Evolutionary conservation across 2,329 filamentous ascomycete species (phyloP).

Genomic region (Grosmannia clavigera): DNA sequence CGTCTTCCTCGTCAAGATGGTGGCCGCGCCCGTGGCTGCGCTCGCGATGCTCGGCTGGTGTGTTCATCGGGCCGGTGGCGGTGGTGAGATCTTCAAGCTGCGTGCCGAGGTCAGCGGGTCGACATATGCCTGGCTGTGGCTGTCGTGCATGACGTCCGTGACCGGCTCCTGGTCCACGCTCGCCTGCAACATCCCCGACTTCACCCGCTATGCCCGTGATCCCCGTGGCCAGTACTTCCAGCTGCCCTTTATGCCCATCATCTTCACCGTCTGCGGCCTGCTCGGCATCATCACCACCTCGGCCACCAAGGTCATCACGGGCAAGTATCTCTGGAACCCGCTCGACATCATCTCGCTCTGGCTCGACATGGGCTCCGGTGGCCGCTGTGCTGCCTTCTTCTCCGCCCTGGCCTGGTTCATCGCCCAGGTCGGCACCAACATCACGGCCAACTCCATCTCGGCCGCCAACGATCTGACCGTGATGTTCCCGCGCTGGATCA

Average conservation of each 20-base stretch:
- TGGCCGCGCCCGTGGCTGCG: slow-evolving; percentile 43
- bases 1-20: slow-evolving; percentile 35
- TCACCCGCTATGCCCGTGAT: slow-evolving; percentile 29
- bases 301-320: slow-evolving; percentile 38
- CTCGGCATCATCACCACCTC: slow-evolving; percentile 47
- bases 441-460: slow-evolving; percentile 41
- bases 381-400: slow-evolving; percentile 29
- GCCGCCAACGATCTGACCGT: slow-evolving; percentile 43
- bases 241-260: slow-evolving; percentile 31
- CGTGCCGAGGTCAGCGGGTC: slow-evolving; percentile 24
- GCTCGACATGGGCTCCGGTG: slow-evolving; percentile 29
- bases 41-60: slow-evolving; percentile 53
- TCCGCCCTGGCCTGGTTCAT: slow-evolving; percentile 40
- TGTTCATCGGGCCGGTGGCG: slow-evolving; percentile 42
- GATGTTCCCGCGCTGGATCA: slow-evolving; percentile 38
- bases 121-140: slow-evolving; percentile 32
- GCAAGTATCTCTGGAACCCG: slow-evolving; percentile 37
- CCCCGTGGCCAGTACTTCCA: slow-evolving; percentile 26
- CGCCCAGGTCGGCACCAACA: slow-evolving; percentile 44
- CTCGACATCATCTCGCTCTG: slow-evolving; percentile 32
- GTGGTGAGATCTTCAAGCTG: slow-evolving; percentile 26
- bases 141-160: slow-evolving; percentile 32
- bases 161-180: slow-evolving; percentile 28
- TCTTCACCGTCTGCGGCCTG: slow-evolving; percentile 34
- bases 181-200: slow-evolving; percentile 42